Conservation (phyloP, 495 filamentous ascomycete species). For the Evansstolkia leycettana region DNA sequence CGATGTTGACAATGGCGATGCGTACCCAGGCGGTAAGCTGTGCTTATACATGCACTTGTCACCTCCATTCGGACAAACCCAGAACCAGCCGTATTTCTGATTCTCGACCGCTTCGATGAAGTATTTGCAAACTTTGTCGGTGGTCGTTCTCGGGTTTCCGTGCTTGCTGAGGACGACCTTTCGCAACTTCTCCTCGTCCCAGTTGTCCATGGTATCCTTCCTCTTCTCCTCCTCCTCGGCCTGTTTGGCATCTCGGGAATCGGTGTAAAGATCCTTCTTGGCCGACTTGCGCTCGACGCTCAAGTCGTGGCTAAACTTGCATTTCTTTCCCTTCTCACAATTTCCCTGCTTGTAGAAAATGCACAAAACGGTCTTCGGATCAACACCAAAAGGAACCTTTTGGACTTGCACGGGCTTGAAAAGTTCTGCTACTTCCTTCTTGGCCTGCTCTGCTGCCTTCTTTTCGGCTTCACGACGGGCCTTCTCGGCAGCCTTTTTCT, state of each 20-base stretch:
- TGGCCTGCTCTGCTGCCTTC: slow-evolving; percentile 71
- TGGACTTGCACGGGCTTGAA: slow-evolving; percentile 93
- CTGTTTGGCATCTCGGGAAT: slow-evolving; percentile 56
- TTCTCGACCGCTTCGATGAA: slow-evolving; percentile 98
- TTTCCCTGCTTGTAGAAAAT: slow-evolving; percentile 91
- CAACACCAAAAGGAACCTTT: slow-evolving; percentile 94
- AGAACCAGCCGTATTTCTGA: slow-evolving; percentile 98
- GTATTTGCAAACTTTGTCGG: slow-evolving; percentile 98
- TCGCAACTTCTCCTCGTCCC: slow-evolving; percentile 93
- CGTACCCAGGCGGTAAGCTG: slow-evolving; percentile 82
- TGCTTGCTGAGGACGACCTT: slow-evolving; percentile 90
- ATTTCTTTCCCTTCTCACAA: slow-evolving; percentile 95
- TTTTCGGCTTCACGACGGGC: slow-evolving; percentile 73
- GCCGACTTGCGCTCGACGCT: slow-evolving; percentile 78
- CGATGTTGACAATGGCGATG: slow-evolving; percentile 5
- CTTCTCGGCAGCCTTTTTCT: slow-evolving; percentile 83
- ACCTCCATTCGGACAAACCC: slow-evolving; percentile 92
- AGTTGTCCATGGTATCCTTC: slow-evolving; percentile 84
- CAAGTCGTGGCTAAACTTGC: slow-evolving; percentile 93
- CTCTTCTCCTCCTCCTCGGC: slow-evolving; percentile 71
- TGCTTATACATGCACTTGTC: slow-evolving; percentile 99
- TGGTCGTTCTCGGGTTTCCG: slow-evolving; percentile 89
- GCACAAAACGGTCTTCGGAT: slow-evolving; percentile 97
- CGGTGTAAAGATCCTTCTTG: slow-evolving; percentile 88
- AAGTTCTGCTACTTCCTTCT: slow-evolving; percentile 65